These are phyloP conservation scores for Castanea crenata DNA, from an alignment of 306 rosid genomes.

Conservation along the genomic window DNA sequence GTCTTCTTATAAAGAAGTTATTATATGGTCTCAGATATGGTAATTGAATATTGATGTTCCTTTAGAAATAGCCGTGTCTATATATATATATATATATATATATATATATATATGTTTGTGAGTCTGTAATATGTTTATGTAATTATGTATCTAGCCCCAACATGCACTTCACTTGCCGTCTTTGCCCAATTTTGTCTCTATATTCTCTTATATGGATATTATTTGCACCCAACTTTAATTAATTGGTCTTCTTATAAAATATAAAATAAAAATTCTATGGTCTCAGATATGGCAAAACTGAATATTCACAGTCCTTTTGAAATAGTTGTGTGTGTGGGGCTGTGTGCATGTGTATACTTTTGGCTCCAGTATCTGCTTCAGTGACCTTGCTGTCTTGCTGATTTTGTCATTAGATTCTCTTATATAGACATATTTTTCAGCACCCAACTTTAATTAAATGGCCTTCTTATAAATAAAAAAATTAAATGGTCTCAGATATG, in stretches of 20 bases:
- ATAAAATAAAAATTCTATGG: background rate
- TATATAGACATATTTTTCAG: background rate
- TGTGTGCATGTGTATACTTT: no score
- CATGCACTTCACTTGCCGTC: background rate
- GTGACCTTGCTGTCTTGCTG: background rate
- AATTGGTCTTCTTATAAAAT: background rate
- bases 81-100: no score
- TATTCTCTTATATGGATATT: background rate
- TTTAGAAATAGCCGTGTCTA: no score
- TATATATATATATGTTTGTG: no score
- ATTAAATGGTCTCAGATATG: background rate
- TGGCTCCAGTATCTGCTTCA: background rate
- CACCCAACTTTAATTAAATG: background rate
- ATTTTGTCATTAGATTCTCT: background rate
- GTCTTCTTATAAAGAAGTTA: no score
- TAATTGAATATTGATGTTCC: no score
- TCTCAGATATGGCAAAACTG: background rate
- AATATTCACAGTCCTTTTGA: background rate
- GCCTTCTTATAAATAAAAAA: no score
- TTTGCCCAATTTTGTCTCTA: background rate
- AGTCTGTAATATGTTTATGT: no score
- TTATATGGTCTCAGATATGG: no score
- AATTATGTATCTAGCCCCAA: no score
- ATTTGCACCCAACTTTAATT: background rate
- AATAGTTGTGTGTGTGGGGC: background rate